A percentile compares a stretch with the other conserved stretches of the same genome.
Evolutionary conservation across 805 yeast species (phyloP).

Genomic region (Barnettozyma sucrosica): DNA sequence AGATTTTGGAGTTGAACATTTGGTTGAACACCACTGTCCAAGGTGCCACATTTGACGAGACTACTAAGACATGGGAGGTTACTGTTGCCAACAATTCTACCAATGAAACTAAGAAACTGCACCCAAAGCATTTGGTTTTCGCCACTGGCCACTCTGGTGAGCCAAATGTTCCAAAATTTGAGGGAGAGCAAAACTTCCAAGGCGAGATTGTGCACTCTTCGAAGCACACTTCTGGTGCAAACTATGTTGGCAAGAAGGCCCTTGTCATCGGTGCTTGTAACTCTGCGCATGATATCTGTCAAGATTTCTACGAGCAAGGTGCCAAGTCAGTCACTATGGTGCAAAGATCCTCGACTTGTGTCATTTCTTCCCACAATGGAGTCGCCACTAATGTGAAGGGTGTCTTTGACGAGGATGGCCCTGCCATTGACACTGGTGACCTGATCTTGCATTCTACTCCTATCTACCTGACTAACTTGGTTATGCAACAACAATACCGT

Average conservation of each 20-base stretch:
- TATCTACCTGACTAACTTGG: constrained; percentile 28
- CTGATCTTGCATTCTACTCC: constrained; percentile 32
- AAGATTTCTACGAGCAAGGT: constrained; percentile 41
- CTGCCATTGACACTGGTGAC: constrained; percentile 35
- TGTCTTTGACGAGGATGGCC: constrained; percentile 34
- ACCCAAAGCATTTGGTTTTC: constrained; percentile 36
- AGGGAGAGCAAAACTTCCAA: constrained; percentile 32
- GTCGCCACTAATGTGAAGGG: constrained; percentile 28
- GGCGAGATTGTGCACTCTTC: constrained; percentile 39
- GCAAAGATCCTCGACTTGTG: constrained; percentile 41
- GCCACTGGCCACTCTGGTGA: constrained; percentile 44
- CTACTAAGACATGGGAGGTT: constrained; percentile 30
- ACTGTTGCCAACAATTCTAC: constrained; percentile 27
- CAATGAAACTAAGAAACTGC: constrained; percentile 20
- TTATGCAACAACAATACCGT: constrained; percentile 35
- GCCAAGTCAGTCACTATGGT: constrained; percentile 35
- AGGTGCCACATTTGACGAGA: constrained; percentile 29
- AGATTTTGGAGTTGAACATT: constrained; percentile 35
- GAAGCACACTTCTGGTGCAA: constrained; percentile 35
- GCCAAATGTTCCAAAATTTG: constrained; percentile 38
- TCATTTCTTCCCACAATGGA: constrained; percentile 34
- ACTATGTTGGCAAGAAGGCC: constrained; percentile 37
- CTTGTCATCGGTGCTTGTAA: constrained; percentile 42
- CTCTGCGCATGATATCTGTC: constrained; percentile 42
- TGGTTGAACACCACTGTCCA: constrained; percentile 30